Conservation (phyloP, 768 basidiomycete genomes). For the Lactifluus subvellereus region DNA sequence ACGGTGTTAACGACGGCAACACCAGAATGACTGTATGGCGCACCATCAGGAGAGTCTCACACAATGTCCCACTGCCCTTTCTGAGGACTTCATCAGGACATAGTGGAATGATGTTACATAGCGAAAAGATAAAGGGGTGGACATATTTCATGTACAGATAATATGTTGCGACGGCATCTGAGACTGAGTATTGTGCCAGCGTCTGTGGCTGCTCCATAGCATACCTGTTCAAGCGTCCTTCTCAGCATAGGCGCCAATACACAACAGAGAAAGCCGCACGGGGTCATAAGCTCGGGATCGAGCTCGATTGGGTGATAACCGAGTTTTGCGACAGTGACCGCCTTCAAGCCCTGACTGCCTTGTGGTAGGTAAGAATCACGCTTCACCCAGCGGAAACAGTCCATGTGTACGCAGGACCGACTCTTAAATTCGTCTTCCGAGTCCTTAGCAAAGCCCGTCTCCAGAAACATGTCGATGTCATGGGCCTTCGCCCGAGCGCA, state of each 20-base stretch:
- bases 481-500: constrained; percentile 77
- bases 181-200: constrained; percentile 96
- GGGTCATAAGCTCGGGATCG: constrained; percentile 98
- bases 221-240: constrained; percentile 51
- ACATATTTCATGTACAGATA: constrained; percentile 99
- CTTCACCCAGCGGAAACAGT: constrained; percentile 99
- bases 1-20: constrained; percentile 1
- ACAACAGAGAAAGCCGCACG: constrained; percentile 48
- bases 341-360: constrained; percentile 97
- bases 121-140: constrained; percentile 97
- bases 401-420: constrained; percentile 92
- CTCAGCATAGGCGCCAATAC: not conserved
- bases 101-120: constrained; percentile 98
- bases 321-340: constrained; percentile 91
- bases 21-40: constrained; percentile 24
- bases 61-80: constrained; percentile 94
- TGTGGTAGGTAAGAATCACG: constrained; percentile 98
- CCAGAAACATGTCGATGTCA: constrained; percentile 94
- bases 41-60: constrained; percentile 97
- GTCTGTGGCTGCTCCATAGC: constrained; percentile 92
- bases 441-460: constrained; percentile 90
- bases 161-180: constrained; percentile 99
- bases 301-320: constrained; percentile 97
- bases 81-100: constrained; percentile 93
- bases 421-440: constrained; percentile 94